Evolutionary conservation across 169 alveolate species (phyloP).

Genomic region (Cryptosporidium bovis): DNA sequence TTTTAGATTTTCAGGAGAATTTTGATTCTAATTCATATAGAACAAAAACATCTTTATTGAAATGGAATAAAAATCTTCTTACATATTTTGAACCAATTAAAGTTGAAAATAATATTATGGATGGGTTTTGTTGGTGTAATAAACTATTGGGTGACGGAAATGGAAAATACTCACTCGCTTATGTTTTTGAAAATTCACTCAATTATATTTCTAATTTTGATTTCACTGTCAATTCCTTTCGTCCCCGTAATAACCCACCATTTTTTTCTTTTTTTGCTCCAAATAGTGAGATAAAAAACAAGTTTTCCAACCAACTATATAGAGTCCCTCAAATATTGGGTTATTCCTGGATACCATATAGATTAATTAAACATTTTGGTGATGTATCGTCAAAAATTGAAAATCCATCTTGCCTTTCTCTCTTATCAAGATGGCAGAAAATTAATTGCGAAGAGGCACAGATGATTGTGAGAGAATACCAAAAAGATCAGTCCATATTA

Average conservation of each 20-base stretch:
- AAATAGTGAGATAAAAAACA: no score
- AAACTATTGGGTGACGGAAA: background rate
- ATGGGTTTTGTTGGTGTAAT: conserved; percentile 56
- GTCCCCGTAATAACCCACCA: background rate
- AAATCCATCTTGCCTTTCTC: background rate
- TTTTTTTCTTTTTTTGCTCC: no score
- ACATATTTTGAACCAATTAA: conserved; percentile 11
- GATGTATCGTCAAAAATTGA: conserved; percentile 1
- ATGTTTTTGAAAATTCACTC: conserved; percentile 5
- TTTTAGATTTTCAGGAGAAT: background rate
- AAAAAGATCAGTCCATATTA: conserved; percentile 14
- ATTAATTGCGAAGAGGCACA: conserved; percentile 36
- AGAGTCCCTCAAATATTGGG: conserved; percentile 3
- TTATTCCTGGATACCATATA: conserved; percentile 55
- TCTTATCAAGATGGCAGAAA: background rate
- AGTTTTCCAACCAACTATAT: no score
- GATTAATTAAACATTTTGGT: conserved; percentile 19
- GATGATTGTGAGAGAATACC: conserved; percentile 3
- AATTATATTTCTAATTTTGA: conserved; percentile 13
- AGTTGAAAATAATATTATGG: conserved; percentile 1
- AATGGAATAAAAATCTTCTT: conserved; percentile 15
- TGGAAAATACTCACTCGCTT: conserved; percentile 10
- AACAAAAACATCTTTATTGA: background rate
- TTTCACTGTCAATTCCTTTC: conserved; percentile 20
- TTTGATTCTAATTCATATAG: background rate